These are phyloP conservation scores for Russula lepida DNA, from an alignment of 768 basidiomycete genomes.

Conservation along the genomic window DNA sequence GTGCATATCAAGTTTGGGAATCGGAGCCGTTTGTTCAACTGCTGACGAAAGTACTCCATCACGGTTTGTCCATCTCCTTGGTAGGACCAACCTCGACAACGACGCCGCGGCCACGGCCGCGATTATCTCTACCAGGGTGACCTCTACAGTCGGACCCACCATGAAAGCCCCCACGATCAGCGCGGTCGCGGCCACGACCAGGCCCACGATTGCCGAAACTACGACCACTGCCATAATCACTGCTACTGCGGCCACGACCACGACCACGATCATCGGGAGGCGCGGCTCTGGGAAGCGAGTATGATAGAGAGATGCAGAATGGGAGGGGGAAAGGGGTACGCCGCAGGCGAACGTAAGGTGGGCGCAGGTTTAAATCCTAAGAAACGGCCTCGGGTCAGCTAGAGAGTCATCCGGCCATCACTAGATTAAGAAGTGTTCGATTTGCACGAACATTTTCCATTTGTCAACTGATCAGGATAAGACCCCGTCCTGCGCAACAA, in stretches of 20 bases:
- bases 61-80: constrained; percentile 39
- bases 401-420: background rate
- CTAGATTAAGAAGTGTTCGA: background rate
- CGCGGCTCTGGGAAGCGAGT: background rate
- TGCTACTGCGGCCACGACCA: background rate
- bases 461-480: background rate
- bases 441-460: background rate
- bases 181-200: background rate
- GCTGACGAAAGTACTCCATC: constrained; percentile 50
- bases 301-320: background rate
- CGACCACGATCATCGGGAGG: background rate
- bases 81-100: background rate
- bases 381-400: background rate
- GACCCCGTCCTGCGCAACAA: background rate
- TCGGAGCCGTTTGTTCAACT: constrained; percentile 44
- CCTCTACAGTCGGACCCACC: background rate
- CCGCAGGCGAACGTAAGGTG: background rate
- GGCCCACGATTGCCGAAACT: background rate
- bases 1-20: constrained; percentile 62
- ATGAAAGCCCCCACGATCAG: background rate
- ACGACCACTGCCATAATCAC: background rate
- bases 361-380: background rate
- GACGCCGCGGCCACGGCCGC: background rate
- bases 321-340: background rate
- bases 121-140: background rate